Conservation (phyloP, 2,329 filamentous ascomycete genomes). For the Xylariaceae sp. region DNA sequence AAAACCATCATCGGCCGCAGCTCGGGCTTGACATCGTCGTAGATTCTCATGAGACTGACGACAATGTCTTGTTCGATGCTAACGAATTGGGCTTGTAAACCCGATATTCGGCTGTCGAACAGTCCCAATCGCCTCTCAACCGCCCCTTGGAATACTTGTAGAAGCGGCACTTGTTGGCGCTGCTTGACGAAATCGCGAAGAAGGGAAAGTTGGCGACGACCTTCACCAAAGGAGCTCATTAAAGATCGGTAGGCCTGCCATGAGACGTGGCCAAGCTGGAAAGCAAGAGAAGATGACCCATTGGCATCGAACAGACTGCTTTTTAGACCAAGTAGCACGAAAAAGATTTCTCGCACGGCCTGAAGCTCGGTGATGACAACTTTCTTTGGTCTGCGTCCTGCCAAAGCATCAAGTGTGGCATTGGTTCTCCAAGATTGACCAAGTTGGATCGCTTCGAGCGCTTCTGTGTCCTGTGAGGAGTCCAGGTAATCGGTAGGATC, state of each 20-base stretch:
- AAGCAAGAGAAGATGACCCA: conserved; percentile 31
- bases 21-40: conserved; percentile 46
- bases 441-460: conserved; percentile 30
- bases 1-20: conserved; percentile 53
- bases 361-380: conserved; percentile 61
- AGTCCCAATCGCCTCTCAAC: conserved; percentile 47
- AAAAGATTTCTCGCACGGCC: conserved; percentile 67
- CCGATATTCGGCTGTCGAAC: conserved; percentile 53
- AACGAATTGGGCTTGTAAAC: conserved; percentile 54
- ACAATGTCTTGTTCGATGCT: conserved; percentile 43
- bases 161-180: conserved; percentile 44
- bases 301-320: conserved; percentile 59
- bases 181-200: conserved; percentile 37
- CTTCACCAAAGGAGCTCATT: conserved; percentile 38
- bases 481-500: conserved; percentile 29
- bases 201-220: conserved; percentile 35
- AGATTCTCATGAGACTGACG: conserved; percentile 59
- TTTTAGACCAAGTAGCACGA: conserved; percentile 74
- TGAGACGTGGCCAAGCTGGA: conserved; percentile 40
- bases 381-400: conserved; percentile 29
- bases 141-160: conserved; percentile 65
- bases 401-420: conserved; percentile 18
- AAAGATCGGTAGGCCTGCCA: conserved; percentile 44
- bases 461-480: conserved; percentile 24
- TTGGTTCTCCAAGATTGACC: conserved; percentile 40